Base-by-base conservation (phyloP, 179 eudicot genomes). In the Monotropa hypopitys region DNA sequence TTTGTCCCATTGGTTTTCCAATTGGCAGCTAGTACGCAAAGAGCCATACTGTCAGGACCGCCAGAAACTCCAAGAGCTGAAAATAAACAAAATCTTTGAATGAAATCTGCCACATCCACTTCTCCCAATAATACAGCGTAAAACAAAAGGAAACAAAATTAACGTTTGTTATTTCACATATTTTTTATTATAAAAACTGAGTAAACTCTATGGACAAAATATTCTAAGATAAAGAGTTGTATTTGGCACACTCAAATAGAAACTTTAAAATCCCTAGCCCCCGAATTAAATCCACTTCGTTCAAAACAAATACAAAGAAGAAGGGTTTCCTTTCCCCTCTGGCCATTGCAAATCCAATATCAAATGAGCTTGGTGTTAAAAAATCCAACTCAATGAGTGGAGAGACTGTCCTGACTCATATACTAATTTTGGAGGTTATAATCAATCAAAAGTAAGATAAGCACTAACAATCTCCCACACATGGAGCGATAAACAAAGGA, bases 21-120 rank as follows among this genome's bases (percentile, higher is more conserved):
- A 45, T 79, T 83, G 68, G 91, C 86, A 83, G 91, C 85, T 21
- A 95, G 70, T 66, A 88, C 80, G 81, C 99, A 95, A 5, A 95
- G 76, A 20, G 98, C 98, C 85, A 95, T 88, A 81, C 99, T 95
- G 78, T 95, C 98, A 68, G 99, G 94, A 73, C 98, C 99, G 76
- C 98, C 98, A 72, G 99, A 93, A 53, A 95, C 99, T 30, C 96
- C 98, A 51, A 95, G 77, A 77, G 96, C 99, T 95, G 85, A 81
- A 78, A 82, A 77, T 21, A 71, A 47, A 67, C 18, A 38, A 82
- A 33, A 76, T 7, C 18, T 32, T 11, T 20, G 0, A 42, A 45
- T 32, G 26, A 26, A 28, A 45, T 46, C 59, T 33, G 1, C 13
- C n/a, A 12, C 38, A 76, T 76, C 32, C 61, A 28, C 43, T 30